Conservation (phyloP, 164 flowering plant species). For the Stephania yunnanensis region DNA sequence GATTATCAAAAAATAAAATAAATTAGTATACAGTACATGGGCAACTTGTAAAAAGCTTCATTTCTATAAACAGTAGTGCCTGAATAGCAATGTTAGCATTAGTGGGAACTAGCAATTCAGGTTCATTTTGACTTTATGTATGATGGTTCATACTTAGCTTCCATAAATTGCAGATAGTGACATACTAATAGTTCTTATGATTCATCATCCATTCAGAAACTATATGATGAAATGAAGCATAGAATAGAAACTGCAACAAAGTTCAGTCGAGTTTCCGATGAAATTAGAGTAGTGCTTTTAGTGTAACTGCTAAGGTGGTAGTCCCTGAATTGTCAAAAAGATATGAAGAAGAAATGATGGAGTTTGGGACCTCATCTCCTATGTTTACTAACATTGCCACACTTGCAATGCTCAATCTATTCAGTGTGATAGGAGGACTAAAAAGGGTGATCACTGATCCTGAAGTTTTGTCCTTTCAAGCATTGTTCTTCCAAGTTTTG, state of each 20-base stretch:
- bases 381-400: background rate
- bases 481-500: constrained; percentile 19
- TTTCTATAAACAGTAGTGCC: no score
- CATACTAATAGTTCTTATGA: no score
- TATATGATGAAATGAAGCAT: constrained; percentile 28
- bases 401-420: constrained; percentile 9
- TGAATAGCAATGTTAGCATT: no score
- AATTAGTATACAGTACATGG: no score
- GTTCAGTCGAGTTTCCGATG: constrained; percentile 21
- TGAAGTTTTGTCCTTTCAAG: background rate
- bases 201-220: constrained; percentile 11
- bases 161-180: no score
- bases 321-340: constrained; percentile 29
- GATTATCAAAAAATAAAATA: no score
- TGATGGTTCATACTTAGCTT: background rate
- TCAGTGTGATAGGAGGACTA: constrained; percentile 31
- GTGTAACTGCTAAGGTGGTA: constrained; percentile 42
- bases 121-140: no score
- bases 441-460: constrained; percentile 13
- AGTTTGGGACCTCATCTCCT: background rate
- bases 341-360: no score
- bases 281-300: constrained; percentile 28
- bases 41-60: no score
- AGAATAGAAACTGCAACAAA: constrained; percentile 21
- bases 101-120: no score